Conservation (phyloP, 805 yeast species). For the Kodamaea nitidulidarum region DNA sequence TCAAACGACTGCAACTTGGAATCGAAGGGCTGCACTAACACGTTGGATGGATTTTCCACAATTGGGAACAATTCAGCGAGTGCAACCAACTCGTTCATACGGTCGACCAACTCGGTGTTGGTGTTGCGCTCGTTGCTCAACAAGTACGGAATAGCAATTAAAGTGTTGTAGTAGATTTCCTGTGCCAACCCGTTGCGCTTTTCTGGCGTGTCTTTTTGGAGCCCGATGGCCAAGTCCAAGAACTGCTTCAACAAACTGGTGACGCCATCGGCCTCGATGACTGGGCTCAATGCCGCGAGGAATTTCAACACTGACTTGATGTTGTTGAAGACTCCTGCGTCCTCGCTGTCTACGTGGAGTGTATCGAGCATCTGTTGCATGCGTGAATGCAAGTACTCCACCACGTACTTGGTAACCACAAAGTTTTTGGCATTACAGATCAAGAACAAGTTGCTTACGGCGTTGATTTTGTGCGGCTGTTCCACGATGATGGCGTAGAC, state of each 20-base stretch:
- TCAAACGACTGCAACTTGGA: slow-evolving; percentile 27
- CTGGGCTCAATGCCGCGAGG: slow-evolving; percentile 60
- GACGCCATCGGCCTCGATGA: slow-evolving; percentile 46
- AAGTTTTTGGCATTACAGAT: slow-evolving; percentile 61
- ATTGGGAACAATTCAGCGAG: slow-evolving; percentile 40
- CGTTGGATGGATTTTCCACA: slow-evolving; percentile 16
- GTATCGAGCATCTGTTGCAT: slow-evolving; percentile 52
- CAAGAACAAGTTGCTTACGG: slow-evolving; percentile 64
- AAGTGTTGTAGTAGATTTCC: slow-evolving; percentile 57
- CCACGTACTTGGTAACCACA: slow-evolving; percentile 61
- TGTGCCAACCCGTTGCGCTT: slow-evolving; percentile 60
- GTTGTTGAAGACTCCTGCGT: slow-evolving; percentile 63
- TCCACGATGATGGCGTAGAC: slow-evolving; percentile 69
- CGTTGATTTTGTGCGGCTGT: slow-evolving; percentile 85
- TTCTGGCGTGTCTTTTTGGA: slow-evolving; percentile 38
- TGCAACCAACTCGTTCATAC: slow-evolving; percentile 44
- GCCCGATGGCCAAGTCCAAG: slow-evolving; percentile 50
- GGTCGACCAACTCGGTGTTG: slow-evolving; percentile 28
- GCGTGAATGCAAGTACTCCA: slow-evolving; percentile 65
- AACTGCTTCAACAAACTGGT: slow-evolving; percentile 48
- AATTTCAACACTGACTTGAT: slow-evolving; percentile 70
- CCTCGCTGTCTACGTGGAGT: slow-evolving; percentile 17
- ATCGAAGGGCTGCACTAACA: slow-evolving; percentile 36
- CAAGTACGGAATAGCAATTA: slow-evolving; percentile 63
- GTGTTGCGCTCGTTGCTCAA: slow-evolving; percentile 32